Conservation (phyloP, 1,284 basidiomycete species). For the Tylopilus orsonianus region DNA sequence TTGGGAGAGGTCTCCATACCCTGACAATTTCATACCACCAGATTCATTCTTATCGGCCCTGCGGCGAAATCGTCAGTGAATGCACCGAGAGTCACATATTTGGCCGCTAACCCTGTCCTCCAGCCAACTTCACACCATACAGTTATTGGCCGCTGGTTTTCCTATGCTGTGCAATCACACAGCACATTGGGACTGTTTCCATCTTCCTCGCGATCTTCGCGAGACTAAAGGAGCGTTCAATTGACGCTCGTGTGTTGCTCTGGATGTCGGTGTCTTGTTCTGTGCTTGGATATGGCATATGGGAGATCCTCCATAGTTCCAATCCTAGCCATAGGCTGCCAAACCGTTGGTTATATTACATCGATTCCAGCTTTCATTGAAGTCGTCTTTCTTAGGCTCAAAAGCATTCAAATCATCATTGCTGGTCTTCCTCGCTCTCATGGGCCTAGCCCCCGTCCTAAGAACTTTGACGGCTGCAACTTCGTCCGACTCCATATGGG, state of each 20-base stretch:
- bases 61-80: conserved; percentile 69
- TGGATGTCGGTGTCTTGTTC: conserved; percentile 65
- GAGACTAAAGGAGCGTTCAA: conserved; percentile 58
- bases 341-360: conserved; percentile 25
- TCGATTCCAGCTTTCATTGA: conserved; percentile 6
- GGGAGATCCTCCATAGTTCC: conserved; percentile 55
- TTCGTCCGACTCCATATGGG: conserved; percentile 97
- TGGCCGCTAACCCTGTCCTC: conserved; percentile 17
- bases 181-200: conserved; percentile 80
- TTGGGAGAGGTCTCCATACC: conserved; percentile 76
- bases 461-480: conserved; percentile 92
- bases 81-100: conserved; percentile 7
- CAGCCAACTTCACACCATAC: conserved; percentile 77
- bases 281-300: conserved; percentile 57
- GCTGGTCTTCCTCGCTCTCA: conserved; percentile 83
- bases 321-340: conserved; percentile 17
- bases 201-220: conserved; percentile 83
- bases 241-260: conserved; percentile 71
- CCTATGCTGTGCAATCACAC: conserved; percentile 78
- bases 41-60: conserved; percentile 77
- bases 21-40: conserved; percentile 88
- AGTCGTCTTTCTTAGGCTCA: conserved; percentile 45
- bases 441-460: conserved; percentile 89
- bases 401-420: conserved; percentile 74
- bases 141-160: conserved; percentile 73